phyloP scores from a whole-genome alignment of 2,329 filamentous ascomycete genomes.

The Amauroascus verrucosus region DNA sequence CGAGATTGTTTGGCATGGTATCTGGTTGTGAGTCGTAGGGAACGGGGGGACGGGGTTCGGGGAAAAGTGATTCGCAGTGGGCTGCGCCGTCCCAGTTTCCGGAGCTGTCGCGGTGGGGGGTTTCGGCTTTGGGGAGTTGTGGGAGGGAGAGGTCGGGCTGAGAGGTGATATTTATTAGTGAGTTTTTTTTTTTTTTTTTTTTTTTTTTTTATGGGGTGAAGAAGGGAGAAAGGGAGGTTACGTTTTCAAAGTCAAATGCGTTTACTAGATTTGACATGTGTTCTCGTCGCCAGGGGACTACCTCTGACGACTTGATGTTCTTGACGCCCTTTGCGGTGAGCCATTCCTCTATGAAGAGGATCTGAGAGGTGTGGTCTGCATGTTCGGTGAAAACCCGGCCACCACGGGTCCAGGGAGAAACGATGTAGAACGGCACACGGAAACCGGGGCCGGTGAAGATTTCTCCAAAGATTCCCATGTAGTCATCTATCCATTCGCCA shows the following conservation, averaged over 20 bases:
- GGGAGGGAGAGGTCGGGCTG: slow-evolving; percentile 43
- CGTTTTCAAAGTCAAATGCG: slow-evolving; percentile 38
- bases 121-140: slow-evolving; percentile 34
- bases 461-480: slow-evolving; percentile 34
- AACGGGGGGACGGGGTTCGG: slow-evolving; percentile 34
- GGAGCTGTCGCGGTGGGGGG: slow-evolving; percentile 34
- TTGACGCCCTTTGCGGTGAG: slow-evolving; percentile 35
- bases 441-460: slow-evolving; percentile 39
- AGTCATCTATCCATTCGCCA: slow-evolving; percentile 46
- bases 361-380: slow-evolving; percentile 47
- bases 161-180: slow-evolving; percentile 14
- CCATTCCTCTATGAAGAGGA: slow-evolving; percentile 46
- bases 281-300: slow-evolving; percentile 38
- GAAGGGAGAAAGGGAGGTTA: slow-evolving; percentile 14
- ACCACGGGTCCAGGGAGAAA: slow-evolving; percentile 47
- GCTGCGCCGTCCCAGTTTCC: slow-evolving; percentile 41
- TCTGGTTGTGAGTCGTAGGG: slow-evolving; percentile 39
- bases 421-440: slow-evolving; percentile 46
- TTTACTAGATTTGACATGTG: slow-evolving; percentile 43
- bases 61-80: slow-evolving; percentile 35
- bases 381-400: slow-evolving; percentile 47
- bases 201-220: background rate
- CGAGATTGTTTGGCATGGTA: slow-evolving; percentile 27
- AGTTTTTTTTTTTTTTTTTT: too few relatives aligned
- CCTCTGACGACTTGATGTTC: slow-evolving; percentile 34